Conservation (phyloP, 257 asterid species). For the Catharanthus roseus region DNA sequence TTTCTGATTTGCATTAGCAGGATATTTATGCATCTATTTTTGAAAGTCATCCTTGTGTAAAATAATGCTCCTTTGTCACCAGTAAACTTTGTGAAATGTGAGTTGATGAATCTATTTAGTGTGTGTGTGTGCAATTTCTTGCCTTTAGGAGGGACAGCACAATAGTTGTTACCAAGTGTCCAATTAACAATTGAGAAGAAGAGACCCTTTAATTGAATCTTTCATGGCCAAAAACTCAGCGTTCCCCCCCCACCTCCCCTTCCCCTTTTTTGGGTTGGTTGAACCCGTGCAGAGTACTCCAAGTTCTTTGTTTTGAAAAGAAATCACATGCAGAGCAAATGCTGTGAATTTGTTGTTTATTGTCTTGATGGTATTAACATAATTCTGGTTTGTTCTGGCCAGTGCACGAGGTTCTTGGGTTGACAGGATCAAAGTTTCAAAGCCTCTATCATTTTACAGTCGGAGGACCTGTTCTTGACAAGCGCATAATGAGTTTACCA, state of each 20-base stretch:
- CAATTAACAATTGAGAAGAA: not conserved
- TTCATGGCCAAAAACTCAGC: not conserved
- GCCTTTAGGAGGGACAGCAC: not conserved
- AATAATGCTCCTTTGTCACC: not conserved
- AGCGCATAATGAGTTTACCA: conserved; percentile 83
- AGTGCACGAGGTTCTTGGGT: conserved; percentile 85
- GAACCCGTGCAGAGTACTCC: not conserved
- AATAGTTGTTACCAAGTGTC: not conserved
- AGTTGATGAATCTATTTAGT: not conserved
- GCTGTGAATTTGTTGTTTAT: not conserved
- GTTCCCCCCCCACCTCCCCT: no score
- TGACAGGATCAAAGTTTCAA: conserved; percentile 60
- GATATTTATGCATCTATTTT: not conserved
- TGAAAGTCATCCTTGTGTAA: not conserved
- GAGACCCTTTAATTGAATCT: not conserved
- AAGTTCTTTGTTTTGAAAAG: not conserved
- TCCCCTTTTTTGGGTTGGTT: not conserved
- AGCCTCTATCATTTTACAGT: conserved; percentile 86
- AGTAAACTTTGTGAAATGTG: not conserved
- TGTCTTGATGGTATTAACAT: conserved; percentile 2
- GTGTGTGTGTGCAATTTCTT: no score
- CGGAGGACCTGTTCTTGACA: conserved; percentile 79
- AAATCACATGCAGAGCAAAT: not conserved
- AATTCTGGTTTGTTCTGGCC: conserved; percentile 19
- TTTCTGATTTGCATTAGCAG: not conserved